A percentile compares a stretch with the other conserved stretches of the same genome.
Conservation (phyloP, 371 early-diverging fungal genomes). For the Gilbertella persicaria region DNA sequence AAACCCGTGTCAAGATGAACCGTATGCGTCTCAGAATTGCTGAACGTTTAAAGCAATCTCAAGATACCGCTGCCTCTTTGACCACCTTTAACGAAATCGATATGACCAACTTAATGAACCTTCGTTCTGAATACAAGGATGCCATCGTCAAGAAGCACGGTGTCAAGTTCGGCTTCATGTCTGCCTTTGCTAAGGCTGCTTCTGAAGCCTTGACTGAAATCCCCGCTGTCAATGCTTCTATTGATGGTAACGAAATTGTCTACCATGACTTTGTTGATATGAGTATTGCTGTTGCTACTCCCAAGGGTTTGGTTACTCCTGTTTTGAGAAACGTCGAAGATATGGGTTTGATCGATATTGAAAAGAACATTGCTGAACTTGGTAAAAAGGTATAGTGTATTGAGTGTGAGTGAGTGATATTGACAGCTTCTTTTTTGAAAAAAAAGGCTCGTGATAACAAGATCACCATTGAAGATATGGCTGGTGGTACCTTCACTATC, state of each 20-base stretch:
- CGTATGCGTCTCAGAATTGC: conserved; percentile 96
- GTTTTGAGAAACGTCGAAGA: conserved; percentile 91
- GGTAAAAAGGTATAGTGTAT: conserved; percentile 71
- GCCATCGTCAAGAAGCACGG: conserved; percentile 91
- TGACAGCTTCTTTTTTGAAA: background rate
- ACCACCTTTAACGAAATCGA: conserved; percentile 99
- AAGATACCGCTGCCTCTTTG: conserved; percentile 94
- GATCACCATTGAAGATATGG: conserved; percentile 95
- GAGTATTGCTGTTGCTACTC: conserved; percentile 96
- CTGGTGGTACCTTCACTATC: conserved; percentile 98
- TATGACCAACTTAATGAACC: conserved; percentile 89
- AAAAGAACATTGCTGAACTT: conserved; percentile 86
- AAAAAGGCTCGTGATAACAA: conserved; percentile 90
- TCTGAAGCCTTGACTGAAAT: conserved; percentile 81
- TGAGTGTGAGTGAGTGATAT: background rate
- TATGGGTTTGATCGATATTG: conserved; percentile 85
- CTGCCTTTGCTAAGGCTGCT: conserved; percentile 93
- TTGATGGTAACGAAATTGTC: conserved; percentile 85
- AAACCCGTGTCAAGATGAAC: conserved; percentile 91
- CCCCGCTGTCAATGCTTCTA: conserved; percentile 93
- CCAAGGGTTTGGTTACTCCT: conserved; percentile 98
- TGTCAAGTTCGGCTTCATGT: conserved; percentile 98
- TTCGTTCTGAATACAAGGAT: conserved; percentile 94
- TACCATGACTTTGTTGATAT: conserved; percentile 95
- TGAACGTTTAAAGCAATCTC: conserved; percentile 94